phyloP scores from a whole-genome alignment of 768 basidiomycete species.

The Exsudoporus frostii region DNA sequence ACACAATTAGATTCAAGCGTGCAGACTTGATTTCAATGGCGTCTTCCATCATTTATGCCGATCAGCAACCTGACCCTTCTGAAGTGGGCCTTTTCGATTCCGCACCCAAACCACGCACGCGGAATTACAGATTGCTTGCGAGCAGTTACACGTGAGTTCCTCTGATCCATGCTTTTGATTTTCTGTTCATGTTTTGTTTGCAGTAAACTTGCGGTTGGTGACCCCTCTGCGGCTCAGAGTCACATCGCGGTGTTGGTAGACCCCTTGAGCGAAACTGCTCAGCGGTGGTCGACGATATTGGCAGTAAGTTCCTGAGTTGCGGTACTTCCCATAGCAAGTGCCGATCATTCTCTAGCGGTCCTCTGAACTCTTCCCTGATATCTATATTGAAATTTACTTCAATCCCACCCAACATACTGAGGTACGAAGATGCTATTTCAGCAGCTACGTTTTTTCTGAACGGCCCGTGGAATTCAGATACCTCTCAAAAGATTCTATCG shows the following conservation, averaged over 20 bases:
- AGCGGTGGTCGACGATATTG: conserved; percentile 81
- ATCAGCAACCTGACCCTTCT: conserved; percentile 69
- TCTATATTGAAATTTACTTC: conserved; percentile 73
- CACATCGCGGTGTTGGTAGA: conserved; percentile 76
- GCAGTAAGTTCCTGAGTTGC: conserved; percentile 44
- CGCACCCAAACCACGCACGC: conserved; percentile 54
- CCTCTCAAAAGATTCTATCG: conserved; percentile 94
- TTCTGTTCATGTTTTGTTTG: background rate
- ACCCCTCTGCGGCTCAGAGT: conserved; percentile 61
- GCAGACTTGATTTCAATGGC: conserved; percentile 62
- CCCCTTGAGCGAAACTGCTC: conserved; percentile 79
- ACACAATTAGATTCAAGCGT: conserved; percentile 43
- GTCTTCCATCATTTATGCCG: conserved; percentile 69
- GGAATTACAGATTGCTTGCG: conserved; percentile 58
- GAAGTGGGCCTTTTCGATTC: conserved; percentile 71
- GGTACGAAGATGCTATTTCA: conserved; percentile 38
- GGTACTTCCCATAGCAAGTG: background rate
- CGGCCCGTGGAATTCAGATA: conserved; percentile 43
- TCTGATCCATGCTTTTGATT: background rate
- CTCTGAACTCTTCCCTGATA: conserved; percentile 51
- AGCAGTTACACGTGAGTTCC: conserved; percentile 61
- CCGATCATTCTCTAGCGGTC: conserved; percentile 13
- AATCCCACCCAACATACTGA: conserved; percentile 69
- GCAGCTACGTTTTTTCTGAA: background rate
- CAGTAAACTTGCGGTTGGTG: conserved; percentile 70